Base-by-base conservation (phyloP, 164 flowering plant genomes). In the Tinospora cordifolia region DNA sequence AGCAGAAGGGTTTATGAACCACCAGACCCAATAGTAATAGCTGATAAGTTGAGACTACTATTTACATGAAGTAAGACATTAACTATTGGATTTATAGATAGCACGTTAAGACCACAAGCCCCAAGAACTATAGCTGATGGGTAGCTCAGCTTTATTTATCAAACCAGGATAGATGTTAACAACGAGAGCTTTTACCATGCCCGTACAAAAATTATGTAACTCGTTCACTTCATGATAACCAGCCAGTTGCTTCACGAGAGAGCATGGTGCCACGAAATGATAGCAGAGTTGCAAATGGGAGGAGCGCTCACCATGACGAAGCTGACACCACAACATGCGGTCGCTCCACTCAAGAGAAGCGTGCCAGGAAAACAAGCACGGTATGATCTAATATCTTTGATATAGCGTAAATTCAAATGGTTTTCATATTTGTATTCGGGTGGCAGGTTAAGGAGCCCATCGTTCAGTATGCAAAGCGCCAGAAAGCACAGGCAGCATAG, bases 401-500 rank as follows among this genome's bases (percentile, higher is more conserved):
- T n/a, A n/a, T n/a, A n/a, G n/a, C n/a, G n/a, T n/a, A n/a, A n/a
- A n/a, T n/a, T n/a, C 66, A 58, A 19, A 22, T 51, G 22, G 19
- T 34, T 21, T 10, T 36, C 51, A 30, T 26, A 4, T 38, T 26
- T 57, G 13, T 47, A 36, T 58, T 41, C 11, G 60, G 27, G 65
- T 77, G 59, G 54, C 84, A 93, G 98, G 96, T 91, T n/a, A 91
- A 83, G 79, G 97, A 93, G 75, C 97, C 96, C 1, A 90, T 93
- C 59, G 79, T 84, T 47, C 97, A 90, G 72, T 78, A 80, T 58
- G 39, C 68, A 40, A 91, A 91, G 86, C 92, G 98, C 81, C 92
- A 84, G 83, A 91, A 80, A 79, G 78, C 88, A 65, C 84, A 74
- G 74, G 86, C 81, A 27, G 76, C 68, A 26, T 88, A 19, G 83